These are phyloP conservation scores for Globomyces sp. DNA, from an alignment of 371 early-diverging fungal genomes.

Conservation along the genomic window DNA sequence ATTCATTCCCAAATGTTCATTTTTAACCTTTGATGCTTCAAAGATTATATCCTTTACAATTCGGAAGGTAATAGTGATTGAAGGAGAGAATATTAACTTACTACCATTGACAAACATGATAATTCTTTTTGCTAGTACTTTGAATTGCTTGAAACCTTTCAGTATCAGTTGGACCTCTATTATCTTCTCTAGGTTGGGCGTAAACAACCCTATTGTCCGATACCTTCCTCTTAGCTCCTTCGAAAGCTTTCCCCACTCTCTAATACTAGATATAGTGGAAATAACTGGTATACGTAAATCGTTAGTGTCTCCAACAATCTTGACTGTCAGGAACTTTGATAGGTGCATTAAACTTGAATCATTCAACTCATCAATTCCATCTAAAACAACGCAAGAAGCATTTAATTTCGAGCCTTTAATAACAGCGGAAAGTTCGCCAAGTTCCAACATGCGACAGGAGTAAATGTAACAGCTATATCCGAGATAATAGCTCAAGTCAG, in stretches of 20 bases:
- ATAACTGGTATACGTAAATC: constrained; percentile 16
- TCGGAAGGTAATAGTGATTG: too few species aligned
- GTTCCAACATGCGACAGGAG: too few species aligned
- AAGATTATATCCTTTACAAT: too few species aligned
- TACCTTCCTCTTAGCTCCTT: constrained; percentile 33
- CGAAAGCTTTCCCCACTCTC: constrained; percentile 32
- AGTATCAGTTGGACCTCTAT: constrained; percentile 29
- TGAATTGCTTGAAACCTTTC: constrained; percentile 25
- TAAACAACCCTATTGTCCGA: constrained; percentile 31
- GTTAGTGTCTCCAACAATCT: background rate
- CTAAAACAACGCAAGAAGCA: too few species aligned
- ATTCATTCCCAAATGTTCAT: too few species aligned
- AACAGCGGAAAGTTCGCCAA: too few species aligned
- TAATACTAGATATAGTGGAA: constrained; percentile 35
- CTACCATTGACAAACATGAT: constrained; percentile 8
- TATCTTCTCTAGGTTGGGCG: constrained; percentile 25
- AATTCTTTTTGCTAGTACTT: constrained; percentile 27
- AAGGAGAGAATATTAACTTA: too few species aligned
- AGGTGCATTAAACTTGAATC: background rate
- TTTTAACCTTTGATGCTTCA: too few species aligned
- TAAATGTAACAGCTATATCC: too few species aligned
- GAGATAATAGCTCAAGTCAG: too few species aligned
- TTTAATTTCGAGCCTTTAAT: too few species aligned
- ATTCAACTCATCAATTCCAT: too few species aligned
- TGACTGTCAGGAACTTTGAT: background rate